Base-by-base conservation (phyloP, 2,329 filamentous ascomycete genomes). In the Stemphylium lycopersici region DNA sequence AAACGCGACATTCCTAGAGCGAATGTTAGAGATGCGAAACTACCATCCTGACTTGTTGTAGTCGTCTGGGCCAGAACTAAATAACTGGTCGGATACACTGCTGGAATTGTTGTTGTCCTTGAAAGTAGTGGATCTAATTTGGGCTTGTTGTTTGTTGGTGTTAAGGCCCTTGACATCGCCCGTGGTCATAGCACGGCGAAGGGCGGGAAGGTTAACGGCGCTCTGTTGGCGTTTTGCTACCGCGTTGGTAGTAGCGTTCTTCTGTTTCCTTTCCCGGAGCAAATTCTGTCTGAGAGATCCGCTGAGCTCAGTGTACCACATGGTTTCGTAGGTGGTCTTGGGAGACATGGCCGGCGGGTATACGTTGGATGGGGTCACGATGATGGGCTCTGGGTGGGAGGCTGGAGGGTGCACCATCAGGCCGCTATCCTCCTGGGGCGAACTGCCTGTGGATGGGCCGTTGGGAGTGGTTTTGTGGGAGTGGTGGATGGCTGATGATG, bases 231-330 rank as follows among this genome's bases (percentile, higher is more conserved):
- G 87, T 81, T 96, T 96, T 54, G 96, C 83, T 48, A 93, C 90
- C 1, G 93, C 91, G 61, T 93, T 93, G 67, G 88, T 90, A 7
- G 91, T 93, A 31, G 90, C 89, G 55, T 91, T 91, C 83, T 95
- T 96, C 72, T 97, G 93, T 71, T 96, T 91, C 47, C 95, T 89
- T 75, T 99, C 95, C 90, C 91, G 96, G 13, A 98, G 84, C 13
- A 99, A 87, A 67, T 97, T 90, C 65, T 92, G 90, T 18, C 95
- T 87, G 3, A 99, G 86, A 18, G 91, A 96, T 73, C 96, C 92
- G 2, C 93, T 97, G 49, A 98, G 81, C 78, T 99, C 95, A 0
- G 31, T 29, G 5, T 31, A 31, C 3, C 98, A 84, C 95, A 99
- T 99, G 77, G 97, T 96, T 56, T 93, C 86, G 47, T 95, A 86